phyloP scores from a whole-genome alignment of 2,329 filamentous ascomycete species.

The Coniella lustricola region DNA sequence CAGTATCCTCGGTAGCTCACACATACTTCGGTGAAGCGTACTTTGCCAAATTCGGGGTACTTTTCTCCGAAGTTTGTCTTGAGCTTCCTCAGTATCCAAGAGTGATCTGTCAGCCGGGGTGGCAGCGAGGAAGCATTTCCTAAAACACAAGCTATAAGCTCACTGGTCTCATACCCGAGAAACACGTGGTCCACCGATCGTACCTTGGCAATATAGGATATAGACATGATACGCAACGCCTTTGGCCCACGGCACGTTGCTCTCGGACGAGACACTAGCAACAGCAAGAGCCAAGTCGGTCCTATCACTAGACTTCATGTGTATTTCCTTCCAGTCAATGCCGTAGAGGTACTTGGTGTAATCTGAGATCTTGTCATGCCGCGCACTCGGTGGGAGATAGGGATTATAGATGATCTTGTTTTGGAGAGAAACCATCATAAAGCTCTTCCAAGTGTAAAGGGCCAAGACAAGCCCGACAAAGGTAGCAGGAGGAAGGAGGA shows the following conservation, averaged over 20 bases:
- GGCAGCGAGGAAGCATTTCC: slow-evolving; percentile 55
- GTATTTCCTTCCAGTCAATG: slow-evolving; percentile 60
- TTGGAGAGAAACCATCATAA: slow-evolving; percentile 70
- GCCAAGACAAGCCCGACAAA: slow-evolving; percentile 59
- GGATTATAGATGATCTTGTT: slow-evolving; percentile 81
- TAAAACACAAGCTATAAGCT: slow-evolving; percentile 21
- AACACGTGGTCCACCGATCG: slow-evolving; percentile 5
- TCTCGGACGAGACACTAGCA: slow-evolving; percentile 30
- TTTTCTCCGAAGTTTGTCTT: slow-evolving; percentile 28
- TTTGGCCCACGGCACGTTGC: neutral
- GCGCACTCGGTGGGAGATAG: slow-evolving; percentile 63
- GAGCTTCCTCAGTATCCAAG: slow-evolving; percentile 41
- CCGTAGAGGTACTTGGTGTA: slow-evolving; percentile 54
- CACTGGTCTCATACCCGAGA: no score
- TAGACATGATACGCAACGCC: slow-evolving; percentile 33
- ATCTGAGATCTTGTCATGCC: slow-evolving; percentile 58
- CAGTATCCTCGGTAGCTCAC: slow-evolving; percentile 68
- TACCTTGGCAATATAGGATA: slow-evolving; percentile 52
- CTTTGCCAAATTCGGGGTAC: slow-evolving; percentile 19
- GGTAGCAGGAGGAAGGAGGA: slow-evolving; percentile 58
- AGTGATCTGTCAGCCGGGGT: slow-evolving; percentile 49
- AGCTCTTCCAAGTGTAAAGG: slow-evolving; percentile 60
- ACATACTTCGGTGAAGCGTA: slow-evolving; percentile 43
- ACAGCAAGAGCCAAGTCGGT: slow-evolving; percentile 57
- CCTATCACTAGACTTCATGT: slow-evolving; percentile 54